Base-by-base conservation (phyloP, 2,329 filamentous ascomycete genomes). In the Arachnomyces sp. region DNA sequence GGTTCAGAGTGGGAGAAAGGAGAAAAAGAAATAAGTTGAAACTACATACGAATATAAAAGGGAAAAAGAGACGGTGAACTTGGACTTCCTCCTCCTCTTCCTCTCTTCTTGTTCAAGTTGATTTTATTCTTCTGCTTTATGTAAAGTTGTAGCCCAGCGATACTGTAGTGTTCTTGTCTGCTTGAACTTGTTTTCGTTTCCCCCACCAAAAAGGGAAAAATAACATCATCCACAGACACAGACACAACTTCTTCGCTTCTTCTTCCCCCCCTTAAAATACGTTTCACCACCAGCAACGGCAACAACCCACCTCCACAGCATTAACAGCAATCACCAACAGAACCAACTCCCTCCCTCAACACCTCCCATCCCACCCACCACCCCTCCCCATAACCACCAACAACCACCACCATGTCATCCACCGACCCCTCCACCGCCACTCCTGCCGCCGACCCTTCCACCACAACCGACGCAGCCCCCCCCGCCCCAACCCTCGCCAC, bases 401-500 rank as follows among this genome's bases (percentile, higher is more conserved):
- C 20, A 25, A 4, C 34, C 3, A 9, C 7, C 16, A 39, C 36
- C 9, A 43, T 43, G 40, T 31, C 32, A 36, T 7, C 39, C 18
- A 15, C 16, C 28, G 28, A 15, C 12, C 16, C 14, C 8, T 17
- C 36, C 28, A 25, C 37, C 38, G 16, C 34, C 13, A 36, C 30
- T 34, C 28, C 29, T 18, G 18, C 50, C 59, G 20, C 52, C 60
- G 35, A 49, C 64, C 58, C 57, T 25, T n/a, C n/a, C n/a, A n/a
- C n/a, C n/a, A 54, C 54, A 34, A 45, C 55, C 34, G 38, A 55
- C 31, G 38, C 50, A 41, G 51, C 58, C 28, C 57, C 60, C 42
- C 57, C 59, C 39, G 50, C 64, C 52, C 62, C 73, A 51, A 64
- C 70, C 51, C 66, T 87, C 55, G 20, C n/a, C n/a, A n/a, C n/a